Evolutionary conservation across 768 basidiomycete genomes (phyloP), one percentile per base, ranked within the genome.

Genomic region (Mycena filopes): DNA sequence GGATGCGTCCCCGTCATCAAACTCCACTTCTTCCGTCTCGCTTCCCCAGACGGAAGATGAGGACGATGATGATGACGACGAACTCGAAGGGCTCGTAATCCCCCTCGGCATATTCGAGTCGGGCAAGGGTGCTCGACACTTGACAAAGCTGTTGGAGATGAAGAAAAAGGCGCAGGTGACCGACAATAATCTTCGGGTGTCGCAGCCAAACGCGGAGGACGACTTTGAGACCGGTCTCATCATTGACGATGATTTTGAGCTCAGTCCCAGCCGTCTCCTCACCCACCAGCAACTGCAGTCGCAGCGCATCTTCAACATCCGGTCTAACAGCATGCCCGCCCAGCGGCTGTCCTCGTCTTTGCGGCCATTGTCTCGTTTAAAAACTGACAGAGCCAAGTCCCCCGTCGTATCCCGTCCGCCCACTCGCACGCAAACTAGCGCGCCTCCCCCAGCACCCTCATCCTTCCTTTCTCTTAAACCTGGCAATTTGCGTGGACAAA

Each of bases 181-280:
- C 29, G 75, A 69, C 46, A 74, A 74, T 41, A 73, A 74, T 21
- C 75, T 84, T 68, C 89, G 86, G 68, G 73, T 85, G 9, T 79
- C 87, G 26, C 83, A 78, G 62, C 85, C 88, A 18, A 87, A 93
- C 75, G 86, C 83, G 15, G 94, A 95, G 71, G 93, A 95, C 65
- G 92, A 94, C 75, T 94, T 95, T 67, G 94, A 96, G 77, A 85
- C 85, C 65, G 94, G 94, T 16, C 88, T 96, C 55, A 85, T 94
- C 68, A 89, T 96, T 70, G 89, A 91, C 71, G 91, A 93, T 66
- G 93, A 93, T 73, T 86, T 84, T 56, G 93, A 95, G 73, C 87
- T 95, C 50, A 94, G 90, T 73, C 91, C 92, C 16, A 91, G 90
- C 74, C 83, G 92, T 56, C 84, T 95, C 23, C 79, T 88, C 73